phyloP scores from a whole-genome alignment of 2,329 filamentous ascomycete species.

The Aspergillus spinulosporus region DNA sequence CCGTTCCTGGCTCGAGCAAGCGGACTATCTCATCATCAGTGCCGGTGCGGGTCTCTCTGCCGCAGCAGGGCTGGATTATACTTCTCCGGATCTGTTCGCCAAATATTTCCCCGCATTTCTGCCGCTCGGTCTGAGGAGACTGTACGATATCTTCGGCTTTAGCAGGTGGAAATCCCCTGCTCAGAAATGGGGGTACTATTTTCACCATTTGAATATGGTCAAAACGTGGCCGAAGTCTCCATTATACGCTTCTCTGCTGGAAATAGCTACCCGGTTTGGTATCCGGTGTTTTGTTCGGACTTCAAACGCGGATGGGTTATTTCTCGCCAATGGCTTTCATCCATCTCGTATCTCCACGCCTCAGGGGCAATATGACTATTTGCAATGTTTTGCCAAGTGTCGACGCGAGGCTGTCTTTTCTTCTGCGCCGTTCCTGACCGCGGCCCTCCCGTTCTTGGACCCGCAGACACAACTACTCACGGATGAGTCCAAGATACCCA shows the following conservation, averaged over 20 bases:
- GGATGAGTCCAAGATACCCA: slow-evolving; percentile 11
- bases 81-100: slow-evolving; percentile 25
- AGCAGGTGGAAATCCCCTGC: slow-evolving; percentile 16
- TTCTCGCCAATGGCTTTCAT: slow-evolving; percentile 23
- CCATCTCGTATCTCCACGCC: slow-evolving; percentile 20
- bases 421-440: slow-evolving; percentile 21
- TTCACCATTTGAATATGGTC: slow-evolving; percentile 23
- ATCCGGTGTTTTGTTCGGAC: slow-evolving; percentile 23
- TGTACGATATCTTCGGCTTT: slow-evolving; percentile 26
- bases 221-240: slow-evolving; percentile 17
- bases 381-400: slow-evolving; percentile 26
- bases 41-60: slow-evolving; percentile 27
- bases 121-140: slow-evolving; percentile 29
- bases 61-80: slow-evolving; percentile 27
- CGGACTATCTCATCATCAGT: slow-evolving; percentile 23
- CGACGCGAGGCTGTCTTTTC: slow-evolving; percentile 21
- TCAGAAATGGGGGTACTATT: slow-evolving; percentile 28
- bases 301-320: slow-evolving; percentile 26
- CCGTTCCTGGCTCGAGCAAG: slow-evolving; percentile 20
- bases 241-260: slow-evolving; percentile 12
- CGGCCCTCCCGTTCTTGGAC: slow-evolving; percentile 22
- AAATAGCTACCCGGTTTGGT: slow-evolving; percentile 1
- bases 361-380: slow-evolving; percentile 24
- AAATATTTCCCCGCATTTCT: slow-evolving; percentile 29
- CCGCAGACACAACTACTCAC: slow-evolving; percentile 14